Base-by-base conservation (phyloP, 2,329 filamentous ascomycete genomes). In the Talaromyces marneffei region DNA sequence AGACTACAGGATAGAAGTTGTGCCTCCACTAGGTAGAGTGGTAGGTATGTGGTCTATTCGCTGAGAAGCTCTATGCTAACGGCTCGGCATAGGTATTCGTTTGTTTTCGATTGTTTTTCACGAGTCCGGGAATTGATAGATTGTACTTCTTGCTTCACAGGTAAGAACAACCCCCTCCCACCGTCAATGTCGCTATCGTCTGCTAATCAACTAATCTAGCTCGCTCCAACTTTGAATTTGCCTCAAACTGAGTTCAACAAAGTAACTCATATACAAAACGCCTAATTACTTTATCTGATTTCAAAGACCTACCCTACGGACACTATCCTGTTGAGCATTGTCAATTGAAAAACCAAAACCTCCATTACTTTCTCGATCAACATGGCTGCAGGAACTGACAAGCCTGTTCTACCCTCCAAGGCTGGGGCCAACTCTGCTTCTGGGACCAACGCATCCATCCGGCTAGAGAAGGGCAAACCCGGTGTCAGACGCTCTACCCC, bases 401-500 rank as follows among this genome's bases (percentile, higher is more conserved):
- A 55, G 50, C 55, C 60, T 4, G 10, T 25, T n/a, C 33, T 55
- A 33, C 23, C 37, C 37, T 52, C 60, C 25, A 63, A 60, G 54
- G 33, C 52, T 54, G 61, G 48, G 35, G 39, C 35, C 18, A 52
- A 50, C 20, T 31, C 61, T 74, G 79, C 65, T 8, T 74, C 82
- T 59, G 79, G 84, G 23, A 85, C 77, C 67, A 88, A 81, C 68
- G 85, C 88, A 62, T 85, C 85, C 40, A 79, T 87, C 40, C 78
- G 90, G 53, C 81, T 91, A 35, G 90, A 93, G 56, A 94, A 92
- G 73, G 81, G 88, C 55, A 89, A 90, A 69, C 73, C 80, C 35
- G 79, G 80, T 60, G 83, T 87, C 60, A 86, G 92, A 68, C 89
- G 90, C 59, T 92, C 91, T 7, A 97, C 93, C 1, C 93, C 93